phyloP scores from a whole-genome alignment of 164 flowering plant genomes.

The Echeveria elegans region DNA sequence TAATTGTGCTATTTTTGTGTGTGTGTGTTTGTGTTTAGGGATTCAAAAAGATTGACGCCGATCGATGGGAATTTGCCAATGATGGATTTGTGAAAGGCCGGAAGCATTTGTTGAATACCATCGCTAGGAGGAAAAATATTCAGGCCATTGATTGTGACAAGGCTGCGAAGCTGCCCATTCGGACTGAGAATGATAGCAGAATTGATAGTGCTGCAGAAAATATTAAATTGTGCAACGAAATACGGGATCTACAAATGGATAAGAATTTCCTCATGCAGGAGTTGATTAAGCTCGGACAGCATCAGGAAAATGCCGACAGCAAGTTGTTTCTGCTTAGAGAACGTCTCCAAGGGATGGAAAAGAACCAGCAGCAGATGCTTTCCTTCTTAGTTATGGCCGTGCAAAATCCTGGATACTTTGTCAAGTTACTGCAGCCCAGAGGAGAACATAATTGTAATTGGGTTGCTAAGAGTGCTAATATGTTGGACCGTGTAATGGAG shows the following conservation, averaged over 20 bases:
- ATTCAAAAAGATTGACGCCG: conserved; percentile 63
- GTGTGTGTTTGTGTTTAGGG: conserved; percentile 31
- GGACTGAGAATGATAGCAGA: conserved; percentile 16
- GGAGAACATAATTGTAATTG: conserved; percentile 60
- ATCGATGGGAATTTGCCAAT: conserved; percentile 61
- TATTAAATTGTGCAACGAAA: conserved; percentile 37
- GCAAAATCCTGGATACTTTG: conserved; percentile 59
- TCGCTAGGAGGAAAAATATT: conserved; percentile 41
- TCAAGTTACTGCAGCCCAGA: conserved; percentile 54
- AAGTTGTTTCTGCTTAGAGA: conserved; percentile 36
- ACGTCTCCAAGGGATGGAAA: conserved; percentile 65
- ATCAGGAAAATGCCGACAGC: conserved; percentile 41
- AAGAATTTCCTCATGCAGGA: conserved; percentile 57
- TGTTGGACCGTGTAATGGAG: conserved; percentile 31
- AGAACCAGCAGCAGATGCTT: conserved; percentile 71
- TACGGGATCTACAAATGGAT: conserved; percentile 57
- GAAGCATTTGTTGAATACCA: conserved; percentile 53
- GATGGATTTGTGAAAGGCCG: conserved; percentile 56
- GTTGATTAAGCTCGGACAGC: conserved; percentile 44
- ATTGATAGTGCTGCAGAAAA: conserved; percentile 21
- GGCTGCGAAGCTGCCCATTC: conserved; percentile 12
- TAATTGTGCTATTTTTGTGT: not conserved
- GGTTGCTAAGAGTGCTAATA: conserved; percentile 26
- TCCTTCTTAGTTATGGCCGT: conserved; percentile 73
- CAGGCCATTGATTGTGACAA: conserved; percentile 26